A percentile compares a stretch with the other conserved stretches of the same genome.
Conservation (phyloP, 805 yeast species). For the Pichia phayaonensis region DNA sequence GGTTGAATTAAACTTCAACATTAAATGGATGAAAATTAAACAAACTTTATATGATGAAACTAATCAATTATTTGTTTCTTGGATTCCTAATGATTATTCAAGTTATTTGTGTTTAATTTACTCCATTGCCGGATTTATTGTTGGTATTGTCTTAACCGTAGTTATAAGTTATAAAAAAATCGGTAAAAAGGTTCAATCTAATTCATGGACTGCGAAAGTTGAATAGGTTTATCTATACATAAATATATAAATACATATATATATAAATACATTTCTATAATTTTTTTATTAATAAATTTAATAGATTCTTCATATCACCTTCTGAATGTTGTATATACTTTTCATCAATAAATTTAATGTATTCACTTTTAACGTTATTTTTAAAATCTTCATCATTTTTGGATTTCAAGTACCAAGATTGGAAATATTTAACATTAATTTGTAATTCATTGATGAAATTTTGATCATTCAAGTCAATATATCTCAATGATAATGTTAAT, state of each 20-base stretch:
- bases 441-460: constrained; percentile 54
- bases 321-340: constrained; percentile 16
- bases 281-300: constrained; percentile 21
- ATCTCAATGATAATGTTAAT: constrained; percentile 61
- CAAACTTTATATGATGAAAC: neutral
- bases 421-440: constrained; percentile 61
- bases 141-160: constrained; percentile 21
- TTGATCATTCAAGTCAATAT: constrained; percentile 31
- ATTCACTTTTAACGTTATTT: constrained; percentile 26
- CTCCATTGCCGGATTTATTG: constrained; percentile 9
- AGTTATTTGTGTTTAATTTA: constrained; percentile 2
- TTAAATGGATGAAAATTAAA: constrained; percentile 41
- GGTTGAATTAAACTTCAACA: constrained; percentile 48
- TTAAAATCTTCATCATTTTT: constrained; percentile 24
- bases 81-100: neutral
- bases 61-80: constrained; percentile 4
- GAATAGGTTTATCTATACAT: too few relatives aligned
- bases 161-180: constrained; percentile 20
- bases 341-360: constrained; percentile 27
- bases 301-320: constrained; percentile 17
- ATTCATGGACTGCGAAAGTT: constrained; percentile 19
- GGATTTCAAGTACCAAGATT: constrained; percentile 43
- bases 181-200: constrained; percentile 17
- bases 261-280: constrained; percentile 7
- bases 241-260: neutral